Percentiles rank a stretch among this genome's conserved stretches.
These are phyloP conservation scores for Elaeagnus macrophylla DNA, from an alignment of 306 rosid species.

Conservation along the genomic window DNA sequence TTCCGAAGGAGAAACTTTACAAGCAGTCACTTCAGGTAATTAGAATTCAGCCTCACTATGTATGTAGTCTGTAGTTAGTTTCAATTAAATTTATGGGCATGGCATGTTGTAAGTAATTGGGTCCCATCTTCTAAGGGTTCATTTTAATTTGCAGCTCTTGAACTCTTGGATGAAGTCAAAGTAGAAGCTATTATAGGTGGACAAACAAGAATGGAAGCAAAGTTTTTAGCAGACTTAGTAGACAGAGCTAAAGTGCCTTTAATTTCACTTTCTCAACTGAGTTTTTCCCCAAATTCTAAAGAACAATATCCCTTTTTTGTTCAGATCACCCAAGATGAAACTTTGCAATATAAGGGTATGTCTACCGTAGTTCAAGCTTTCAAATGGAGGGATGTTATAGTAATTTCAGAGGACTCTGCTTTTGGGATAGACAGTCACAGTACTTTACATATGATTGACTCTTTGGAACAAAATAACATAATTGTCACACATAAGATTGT, in stretches of 20 bases:
- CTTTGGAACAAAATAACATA: not conserved
- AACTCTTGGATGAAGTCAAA: slow-evolving; percentile 4
- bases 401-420: not conserved
- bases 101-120: too few species aligned
- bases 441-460: not conserved
- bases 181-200: slow-evolving; percentile 18
- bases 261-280: slow-evolving; percentile 4
- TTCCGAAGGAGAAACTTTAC: slow-evolving; percentile 12
- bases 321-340: slow-evolving; percentile 1
- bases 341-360: slow-evolving; percentile 1
- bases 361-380: not conserved
- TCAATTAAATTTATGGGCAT: too few species aligned
- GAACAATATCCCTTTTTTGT: slow-evolving; percentile 5
- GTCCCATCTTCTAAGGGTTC: not conserved
- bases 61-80: too few species aligned
- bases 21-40: slow-evolving; percentile 3
- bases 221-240: slow-evolving; percentile 15
- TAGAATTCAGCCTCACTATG: not conserved
- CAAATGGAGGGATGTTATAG: slow-evolving; percentile 11
- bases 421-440: not conserved
- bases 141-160: slow-evolving; percentile 12
- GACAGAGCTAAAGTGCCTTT: slow-evolving; percentile 11
- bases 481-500: not conserved
- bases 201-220: slow-evolving; percentile 18
- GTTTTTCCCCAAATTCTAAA: not conserved